These are phyloP conservation scores for Talaromyces sp. DNA, from an alignment of 2,329 filamentous ascomycete species.

Conservation along the genomic window DNA sequence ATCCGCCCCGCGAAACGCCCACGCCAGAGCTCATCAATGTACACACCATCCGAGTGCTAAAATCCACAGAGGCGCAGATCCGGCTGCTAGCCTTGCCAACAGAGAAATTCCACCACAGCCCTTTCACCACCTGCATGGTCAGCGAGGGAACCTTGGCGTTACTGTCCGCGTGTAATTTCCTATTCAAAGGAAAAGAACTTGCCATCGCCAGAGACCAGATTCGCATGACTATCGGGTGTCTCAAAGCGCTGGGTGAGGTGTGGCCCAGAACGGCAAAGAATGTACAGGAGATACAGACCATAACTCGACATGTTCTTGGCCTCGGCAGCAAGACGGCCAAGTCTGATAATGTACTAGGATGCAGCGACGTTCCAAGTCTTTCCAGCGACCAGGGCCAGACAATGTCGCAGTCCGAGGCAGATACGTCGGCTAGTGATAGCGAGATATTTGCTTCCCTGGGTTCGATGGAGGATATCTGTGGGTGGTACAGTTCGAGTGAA, in stretches of 20 bases:
- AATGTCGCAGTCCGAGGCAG: neutral
- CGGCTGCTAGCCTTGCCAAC: slow-evolving; percentile 34
- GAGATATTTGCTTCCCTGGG: slow-evolving; percentile 11
- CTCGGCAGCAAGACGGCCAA: slow-evolving; percentile 5
- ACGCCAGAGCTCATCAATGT: slow-evolving; percentile 26
- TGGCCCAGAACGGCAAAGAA: slow-evolving; percentile 35
- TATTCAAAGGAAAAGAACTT: slow-evolving; percentile 28
- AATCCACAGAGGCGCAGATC: slow-evolving; percentile 35
- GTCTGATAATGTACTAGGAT: neutral
- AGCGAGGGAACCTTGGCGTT: slow-evolving; percentile 29
- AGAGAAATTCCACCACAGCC: slow-evolving; percentile 31
- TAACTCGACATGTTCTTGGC: slow-evolving; percentile 29
- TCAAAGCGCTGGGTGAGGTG: slow-evolving; percentile 31
- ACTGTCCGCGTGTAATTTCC: slow-evolving; percentile 32
- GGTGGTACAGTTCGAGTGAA: slow-evolving; percentile 12
- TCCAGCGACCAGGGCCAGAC: neutral
- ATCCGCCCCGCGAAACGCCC: slow-evolving; percentile 2
- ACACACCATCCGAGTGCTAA: slow-evolving; percentile 37
- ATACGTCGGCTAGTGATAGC: neutral
- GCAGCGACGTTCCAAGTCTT: neutral
- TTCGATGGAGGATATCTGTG: slow-evolving; percentile 17
- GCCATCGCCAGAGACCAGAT: slow-evolving; percentile 38
- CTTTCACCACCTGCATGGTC: slow-evolving; percentile 40
- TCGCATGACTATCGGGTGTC: slow-evolving; percentile 38
- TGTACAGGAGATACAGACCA: slow-evolving; percentile 36